phyloP scores from a whole-genome alignment of 2,329 filamentous ascomycete genomes.

The Colletotrichum liriopes region DNA sequence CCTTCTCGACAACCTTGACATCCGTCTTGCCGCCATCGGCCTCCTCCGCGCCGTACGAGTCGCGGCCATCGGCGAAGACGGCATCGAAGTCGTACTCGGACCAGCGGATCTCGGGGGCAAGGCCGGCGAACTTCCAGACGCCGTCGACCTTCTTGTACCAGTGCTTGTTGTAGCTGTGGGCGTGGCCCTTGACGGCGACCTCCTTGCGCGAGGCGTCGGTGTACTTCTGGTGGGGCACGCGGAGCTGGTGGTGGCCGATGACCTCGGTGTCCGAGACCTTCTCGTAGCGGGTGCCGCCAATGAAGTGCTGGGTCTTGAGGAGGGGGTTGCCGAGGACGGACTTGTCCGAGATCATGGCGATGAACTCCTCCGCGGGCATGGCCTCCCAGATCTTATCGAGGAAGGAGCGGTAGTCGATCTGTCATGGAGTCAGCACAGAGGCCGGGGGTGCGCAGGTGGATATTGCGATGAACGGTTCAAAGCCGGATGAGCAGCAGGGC shows the following conservation, averaged over 20 bases:
- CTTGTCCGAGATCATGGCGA: slow-evolving; percentile 71
- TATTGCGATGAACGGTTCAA: too few relatives aligned
- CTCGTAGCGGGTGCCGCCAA: slow-evolving; percentile 72
- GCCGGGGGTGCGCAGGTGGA: too few relatives aligned
- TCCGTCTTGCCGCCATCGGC: slow-evolving; percentile 3
- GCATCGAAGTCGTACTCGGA: slow-evolving; percentile 71
- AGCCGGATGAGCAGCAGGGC: background rate
- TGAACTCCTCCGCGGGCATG: slow-evolving; percentile 74
- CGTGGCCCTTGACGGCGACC: slow-evolving; percentile 73
- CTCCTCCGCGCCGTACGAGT: slow-evolving; percentile 34
- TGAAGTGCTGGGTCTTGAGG: slow-evolving; percentile 76
- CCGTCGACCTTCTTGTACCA: slow-evolving; percentile 72
- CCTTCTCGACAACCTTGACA: slow-evolving; percentile 35
- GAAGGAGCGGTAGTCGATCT: slow-evolving; percentile 81
- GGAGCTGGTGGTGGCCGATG: slow-evolving; percentile 73
- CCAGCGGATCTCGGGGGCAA: slow-evolving; percentile 71
- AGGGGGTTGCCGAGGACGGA: slow-evolving; percentile 73
- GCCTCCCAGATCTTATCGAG: slow-evolving; percentile 73
- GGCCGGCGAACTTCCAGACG: slow-evolving; percentile 74
- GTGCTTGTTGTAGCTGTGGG: slow-evolving; percentile 71
- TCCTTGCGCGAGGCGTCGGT: slow-evolving; percentile 62
- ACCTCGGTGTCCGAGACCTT: slow-evolving; percentile 71
- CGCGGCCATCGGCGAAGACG: slow-evolving; percentile 58
- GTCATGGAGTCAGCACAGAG: slow-evolving; percentile 8
- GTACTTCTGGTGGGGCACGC: slow-evolving; percentile 75